Percentiles rank a stretch among this genome's conserved stretches.
These are phyloP conservation scores for Neurospora sp. DNA, from an alignment of 495 filamentous ascomycete genomes.

Conservation along the genomic window DNA sequence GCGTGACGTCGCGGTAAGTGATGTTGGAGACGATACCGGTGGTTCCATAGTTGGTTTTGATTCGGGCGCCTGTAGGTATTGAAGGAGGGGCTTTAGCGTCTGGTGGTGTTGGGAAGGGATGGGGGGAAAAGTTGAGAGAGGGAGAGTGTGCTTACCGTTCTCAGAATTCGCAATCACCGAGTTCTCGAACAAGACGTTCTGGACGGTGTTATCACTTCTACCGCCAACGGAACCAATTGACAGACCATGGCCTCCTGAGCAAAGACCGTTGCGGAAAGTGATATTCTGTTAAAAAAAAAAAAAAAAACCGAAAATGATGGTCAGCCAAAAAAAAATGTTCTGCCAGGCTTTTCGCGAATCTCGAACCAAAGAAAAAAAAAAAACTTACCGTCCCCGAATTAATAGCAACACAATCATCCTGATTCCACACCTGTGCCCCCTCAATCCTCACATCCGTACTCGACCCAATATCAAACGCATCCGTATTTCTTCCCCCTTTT, in stretches of 20 bases:
- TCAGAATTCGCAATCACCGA: constrained; percentile 42
- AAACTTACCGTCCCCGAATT: constrained; percentile 40
- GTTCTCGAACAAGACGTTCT: constrained; percentile 28
- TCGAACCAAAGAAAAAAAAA: not conserved
- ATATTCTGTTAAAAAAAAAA: constrained; percentile 25
- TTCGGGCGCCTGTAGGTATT: constrained; percentile 31
- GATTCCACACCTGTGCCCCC: constrained; percentile 47
- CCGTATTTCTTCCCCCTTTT: constrained; percentile 48
- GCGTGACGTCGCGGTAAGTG: constrained; percentile 54
- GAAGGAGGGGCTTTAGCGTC: not conserved
- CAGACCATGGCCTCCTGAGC: constrained; percentile 56
- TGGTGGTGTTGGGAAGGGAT: not conserved
- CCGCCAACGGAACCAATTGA: constrained; percentile 62
- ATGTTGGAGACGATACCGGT: constrained; percentile 49
- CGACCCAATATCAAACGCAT: constrained; percentile 53
- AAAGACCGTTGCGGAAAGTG: constrained; percentile 40
- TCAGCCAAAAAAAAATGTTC: not conserved
- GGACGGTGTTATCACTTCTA: constrained; percentile 49
- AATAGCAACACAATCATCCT: constrained; percentile 56
- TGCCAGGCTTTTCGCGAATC: too few species aligned
- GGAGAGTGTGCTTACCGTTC: constrained; percentile 25
- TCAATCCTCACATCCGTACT: constrained; percentile 41
- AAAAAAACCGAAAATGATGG: not conserved
- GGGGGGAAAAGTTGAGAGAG: not conserved
- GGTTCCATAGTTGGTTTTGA: constrained; percentile 52